Evolutionary conservation across 2,329 filamentous ascomycete species (phyloP), one percentile per base, ranked within the genome.

Genomic region (Pseudocercospora fijiensis): DNA sequence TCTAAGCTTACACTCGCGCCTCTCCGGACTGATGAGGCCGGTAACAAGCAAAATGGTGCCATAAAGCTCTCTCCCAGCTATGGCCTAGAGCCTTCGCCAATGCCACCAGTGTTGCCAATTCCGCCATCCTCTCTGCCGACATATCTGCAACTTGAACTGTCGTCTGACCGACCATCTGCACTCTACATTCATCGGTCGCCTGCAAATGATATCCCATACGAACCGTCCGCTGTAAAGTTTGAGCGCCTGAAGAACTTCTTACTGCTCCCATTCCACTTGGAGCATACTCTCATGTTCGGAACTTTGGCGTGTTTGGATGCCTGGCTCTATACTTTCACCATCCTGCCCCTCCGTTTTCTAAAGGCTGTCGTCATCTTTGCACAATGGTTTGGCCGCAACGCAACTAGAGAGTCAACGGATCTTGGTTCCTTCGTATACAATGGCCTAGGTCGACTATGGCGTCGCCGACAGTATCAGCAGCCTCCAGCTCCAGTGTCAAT

Each of bases 291-390:
- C 5, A 87, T 88, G 64, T 98, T 99, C 78, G 95, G 95, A 6
- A 88, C 91, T 0, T 78, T 98, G 33, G 93, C 94, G 6, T 99
- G 95, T 77, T 82, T 99, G 5, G 95, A 99, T 76, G 90, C 94
- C 1, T 99, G 94, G 92, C 85, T 99, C 1, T 95, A 97, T 78
- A 96, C 92, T 0, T 96, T 99, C 71, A 99, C 95, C 0, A 96
- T 99, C 51, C 81, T 99, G 0, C 95, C 95, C 0, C 84, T 99
- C 64, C 86, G 95, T 2, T 98, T 99, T 71, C 76, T 90, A 60
- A 90, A 93, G 63, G 94, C 95, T 0, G 72, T 94, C 0, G 86
- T 86, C 20, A 87, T 98, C 2, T 79, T 99, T 26, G 76, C 87
- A 9, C 84, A 86, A 65, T 98, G 93, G 84, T 96, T 91, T 91